Evolutionary conservation across 1,284 basidiomycete genomes (phyloP), one percentile per base, ranked within the genome.

Genomic region (Thecaphora thlaspeos): DNA sequence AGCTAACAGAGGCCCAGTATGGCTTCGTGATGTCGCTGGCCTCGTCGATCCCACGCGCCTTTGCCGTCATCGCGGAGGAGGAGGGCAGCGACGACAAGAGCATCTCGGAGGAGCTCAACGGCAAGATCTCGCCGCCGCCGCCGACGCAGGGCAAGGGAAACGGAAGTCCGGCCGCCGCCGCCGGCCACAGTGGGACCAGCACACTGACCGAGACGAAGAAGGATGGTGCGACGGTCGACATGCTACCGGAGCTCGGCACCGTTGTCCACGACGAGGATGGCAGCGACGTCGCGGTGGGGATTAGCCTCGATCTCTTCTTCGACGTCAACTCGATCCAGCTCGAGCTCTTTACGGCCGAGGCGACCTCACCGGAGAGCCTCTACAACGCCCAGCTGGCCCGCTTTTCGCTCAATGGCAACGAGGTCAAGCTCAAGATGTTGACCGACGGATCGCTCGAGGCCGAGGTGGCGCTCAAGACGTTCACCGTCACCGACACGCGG

Each of bases 1-100:
- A 89, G 63, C 81, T 98, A 51, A 96, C 93, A 1, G 88, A 97
- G 76, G 80, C 83, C n/a, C 95, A 98, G 79, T 97, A 95, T 76
- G 81, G 82, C 41, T 82, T 91, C 41, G 80, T 96, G 26, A 83
- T 96, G 66, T 81, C 80, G 23, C 79, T 98, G 1, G 83, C 85
- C 0, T 84, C 85, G 67, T 85, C 88, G 1, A 85, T 97, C 43
- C 89, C 90, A 5, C 82, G 85, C 41, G 86, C 91, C 0, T 79
- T 84, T 26, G 76, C 76, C 2, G 69, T 73, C 22, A 26, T 64
- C 15, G 51, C 53, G 4, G 60, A 55, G 28, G 73, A 77, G 9
- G 78, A 79, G 0, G 81, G 78, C 22, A 48, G 22, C 8, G 71
- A 70, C 14, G 51, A 57, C 0, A 77, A 73, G 11, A 18, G 12